These are phyloP conservation scores for Hansenula lynferdii DNA, from an alignment of 1,139 yeast genomes.

Conservation along the genomic window DNA sequence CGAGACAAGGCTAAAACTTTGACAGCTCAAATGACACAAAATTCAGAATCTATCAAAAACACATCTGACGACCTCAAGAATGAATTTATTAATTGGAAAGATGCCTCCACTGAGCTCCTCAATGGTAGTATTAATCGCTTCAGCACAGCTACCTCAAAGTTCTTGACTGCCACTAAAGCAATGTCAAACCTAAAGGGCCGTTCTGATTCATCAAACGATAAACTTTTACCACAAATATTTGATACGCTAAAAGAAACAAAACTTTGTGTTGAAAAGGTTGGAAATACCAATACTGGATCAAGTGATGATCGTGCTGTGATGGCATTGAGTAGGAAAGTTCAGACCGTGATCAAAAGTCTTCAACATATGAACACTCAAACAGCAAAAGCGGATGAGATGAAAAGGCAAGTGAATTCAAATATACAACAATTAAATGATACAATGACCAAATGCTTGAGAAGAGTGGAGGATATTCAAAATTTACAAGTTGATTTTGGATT, in stretches of 20 bases:
- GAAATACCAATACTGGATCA: not conserved
- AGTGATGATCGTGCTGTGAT: not conserved
- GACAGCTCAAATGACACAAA: constrained; percentile 19
- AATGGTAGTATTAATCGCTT: not conserved
- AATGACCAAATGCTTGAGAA: not conserved
- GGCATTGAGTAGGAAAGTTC: not conserved
- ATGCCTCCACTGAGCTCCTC: not conserved
- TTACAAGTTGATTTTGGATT: constrained; percentile 2
- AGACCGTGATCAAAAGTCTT: not conserved
- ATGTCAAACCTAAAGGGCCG: not conserved
- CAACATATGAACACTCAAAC: not conserved
- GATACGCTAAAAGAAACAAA: not conserved
- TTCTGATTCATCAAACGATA: not conserved
- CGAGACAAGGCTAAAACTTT: constrained; percentile 28
- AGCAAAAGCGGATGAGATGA: not conserved
- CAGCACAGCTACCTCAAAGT: not conserved
- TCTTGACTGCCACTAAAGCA: not conserved
- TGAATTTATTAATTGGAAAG: constrained; percentile 2
- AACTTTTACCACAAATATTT: not conserved
- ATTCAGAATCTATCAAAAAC: constrained; percentile 14
- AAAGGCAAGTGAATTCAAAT: not conserved
- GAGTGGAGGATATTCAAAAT: constrained; percentile 3
- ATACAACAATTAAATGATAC: not conserved
- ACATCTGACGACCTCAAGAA: constrained; percentile 9
- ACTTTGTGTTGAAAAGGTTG: not conserved